These are phyloP conservation scores for Capsicum baccatum DNA, from an alignment of 257 asterid genomes.

Conservation along the genomic window DNA sequence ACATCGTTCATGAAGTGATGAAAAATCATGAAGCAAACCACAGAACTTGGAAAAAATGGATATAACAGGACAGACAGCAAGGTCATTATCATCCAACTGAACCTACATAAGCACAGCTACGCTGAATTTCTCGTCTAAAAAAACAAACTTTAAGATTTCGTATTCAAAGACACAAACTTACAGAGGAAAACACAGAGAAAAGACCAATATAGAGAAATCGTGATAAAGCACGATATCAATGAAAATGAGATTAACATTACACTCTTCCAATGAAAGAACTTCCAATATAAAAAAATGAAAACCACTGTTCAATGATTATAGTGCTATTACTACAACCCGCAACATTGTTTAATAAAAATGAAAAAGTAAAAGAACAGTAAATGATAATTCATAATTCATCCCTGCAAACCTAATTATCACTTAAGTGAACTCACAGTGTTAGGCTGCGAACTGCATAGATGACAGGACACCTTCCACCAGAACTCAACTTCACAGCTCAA, in stretches of 20 bases:
- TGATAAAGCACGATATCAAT: slow-evolving; percentile 7
- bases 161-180: background rate
- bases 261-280: background rate
- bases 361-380: slow-evolving; percentile 3
- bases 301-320: slow-evolving; percentile 13
- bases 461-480: slow-evolving; percentile 27
- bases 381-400: slow-evolving; percentile 16
- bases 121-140: background rate
- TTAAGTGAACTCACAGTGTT: slow-evolving; percentile 25
- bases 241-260: background rate
- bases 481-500: slow-evolving; percentile 71
- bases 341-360: background rate
- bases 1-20: background rate
- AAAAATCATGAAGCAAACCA: background rate
- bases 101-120: background rate
- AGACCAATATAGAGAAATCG: background rate
- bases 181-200: background rate
- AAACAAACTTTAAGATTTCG: background rate
- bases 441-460: slow-evolving; percentile 16
- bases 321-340: slow-evolving; percentile 25
- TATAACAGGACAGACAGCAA: background rate
- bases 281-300: slow-evolving; percentile 13
- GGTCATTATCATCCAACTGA: background rate
- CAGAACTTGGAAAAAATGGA: background rate
- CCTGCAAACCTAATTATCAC: slow-evolving; percentile 19